Percentiles rank a stretch among this genome's conserved stretches.
These are phyloP conservation scores for Gyrodon lividus DNA, from an alignment of 768 basidiomycete genomes.

Conservation along the genomic window DNA sequence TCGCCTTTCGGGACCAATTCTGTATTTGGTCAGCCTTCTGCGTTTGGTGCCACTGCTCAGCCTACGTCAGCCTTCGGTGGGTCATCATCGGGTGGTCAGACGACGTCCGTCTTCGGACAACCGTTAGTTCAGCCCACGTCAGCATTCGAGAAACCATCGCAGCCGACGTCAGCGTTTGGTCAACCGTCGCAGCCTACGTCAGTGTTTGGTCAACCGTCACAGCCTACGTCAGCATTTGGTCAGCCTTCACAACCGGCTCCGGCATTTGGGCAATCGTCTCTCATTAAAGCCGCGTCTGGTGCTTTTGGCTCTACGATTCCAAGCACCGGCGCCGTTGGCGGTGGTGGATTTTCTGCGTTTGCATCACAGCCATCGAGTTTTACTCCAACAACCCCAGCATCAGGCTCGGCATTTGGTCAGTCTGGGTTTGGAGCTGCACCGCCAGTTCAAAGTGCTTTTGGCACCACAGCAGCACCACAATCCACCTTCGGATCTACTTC, in stretches of 20 bases:
- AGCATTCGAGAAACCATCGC: constrained; percentile 34
- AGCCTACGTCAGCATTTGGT: constrained; percentile 26
- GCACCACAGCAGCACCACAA: constrained; percentile 9
- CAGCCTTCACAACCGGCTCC: constrained; percentile 32
- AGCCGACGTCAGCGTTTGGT: constrained; percentile 36
- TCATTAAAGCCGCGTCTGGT: constrained; percentile 52
- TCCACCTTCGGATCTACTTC: constrained; percentile 18
- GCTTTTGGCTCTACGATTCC: constrained; percentile 47
- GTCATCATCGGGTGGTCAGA: constrained; percentile 21
- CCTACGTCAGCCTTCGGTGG: constrained; percentile 38
- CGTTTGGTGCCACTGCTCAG: constrained; percentile 31
- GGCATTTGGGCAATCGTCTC: constrained; percentile 36
- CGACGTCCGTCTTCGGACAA: constrained; percentile 24
- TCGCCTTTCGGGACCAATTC: constrained; percentile 37
- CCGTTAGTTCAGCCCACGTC: constrained; percentile 26
- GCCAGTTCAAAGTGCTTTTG: constrained; percentile 22
- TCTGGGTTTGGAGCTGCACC: constrained; percentile 19
- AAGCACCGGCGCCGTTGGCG: constrained; percentile 34
- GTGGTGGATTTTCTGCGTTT: constrained; percentile 53
- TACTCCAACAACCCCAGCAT: constrained; percentile 12
- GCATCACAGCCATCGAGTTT: constrained; percentile 48
- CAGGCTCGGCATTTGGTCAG: constrained; percentile 13
- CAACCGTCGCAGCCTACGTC: constrained; percentile 30
- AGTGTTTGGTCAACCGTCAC: constrained; percentile 30
- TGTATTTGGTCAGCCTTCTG: constrained; percentile 18